Evolutionary conservation across 257 asterid species (phyloP).

Genomic region (Solanum raphanifolium): DNA sequence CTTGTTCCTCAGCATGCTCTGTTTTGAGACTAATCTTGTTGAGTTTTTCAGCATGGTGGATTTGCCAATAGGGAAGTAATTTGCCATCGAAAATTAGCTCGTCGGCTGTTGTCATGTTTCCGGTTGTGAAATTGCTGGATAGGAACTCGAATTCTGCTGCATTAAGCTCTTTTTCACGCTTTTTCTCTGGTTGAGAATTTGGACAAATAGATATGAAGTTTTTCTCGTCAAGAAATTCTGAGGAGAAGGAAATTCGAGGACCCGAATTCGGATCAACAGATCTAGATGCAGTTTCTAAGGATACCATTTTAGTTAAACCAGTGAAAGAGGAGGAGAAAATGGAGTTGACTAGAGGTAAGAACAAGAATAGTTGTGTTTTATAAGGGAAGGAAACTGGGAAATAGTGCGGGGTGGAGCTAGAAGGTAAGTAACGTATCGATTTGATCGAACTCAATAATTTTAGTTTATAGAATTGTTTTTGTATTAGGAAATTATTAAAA

Average conservation of each 20-base stretch:
- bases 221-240: conserved; percentile 64
- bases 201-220: conserved; percentile 71
- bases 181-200: conserved; percentile 14
- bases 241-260: conserved; percentile 71
- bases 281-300: conserved; percentile 20
- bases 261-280: conserved; percentile 19
- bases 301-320: conserved; percentile 23
- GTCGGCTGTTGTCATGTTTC: conserved; percentile 59
- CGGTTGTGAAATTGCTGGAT: conserved; percentile 17
- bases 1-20: conserved; percentile 4
- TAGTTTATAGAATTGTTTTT: too few species aligned
- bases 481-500: too few species aligned
- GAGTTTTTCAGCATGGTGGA: conserved; percentile 45
- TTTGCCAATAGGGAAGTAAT: conserved; percentile 60
- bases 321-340: not conserved
- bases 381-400: conserved; percentile 4
- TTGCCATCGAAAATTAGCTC: conserved; percentile 70
- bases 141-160: conserved; percentile 65
- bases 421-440: not conserved
- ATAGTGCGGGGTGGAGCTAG: not conserved
- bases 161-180: conserved; percentile 5
- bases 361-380: conserved; percentile 16
- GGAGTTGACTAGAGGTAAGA: not conserved
- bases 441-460: not conserved
- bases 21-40: conserved; percentile 30